Percentiles rank a stretch among this genome's conserved stretches.
phyloP scores from a whole-genome alignment of 176 grass and related monocot genomes.

The Phragmites australis region DNA sequence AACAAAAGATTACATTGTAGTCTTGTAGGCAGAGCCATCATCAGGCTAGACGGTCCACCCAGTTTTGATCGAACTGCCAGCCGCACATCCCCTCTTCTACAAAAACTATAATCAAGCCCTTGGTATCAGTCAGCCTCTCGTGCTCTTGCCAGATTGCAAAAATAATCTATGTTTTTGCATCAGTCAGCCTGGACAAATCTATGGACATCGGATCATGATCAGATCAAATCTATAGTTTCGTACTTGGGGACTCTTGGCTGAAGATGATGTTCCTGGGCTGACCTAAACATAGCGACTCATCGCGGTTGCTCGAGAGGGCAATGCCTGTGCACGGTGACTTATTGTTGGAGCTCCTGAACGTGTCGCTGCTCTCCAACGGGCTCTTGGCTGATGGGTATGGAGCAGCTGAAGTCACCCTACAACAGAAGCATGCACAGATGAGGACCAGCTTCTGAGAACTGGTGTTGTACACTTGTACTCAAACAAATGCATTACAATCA shows the following conservation, averaged over 20 bases:
- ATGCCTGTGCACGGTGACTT: constrained; percentile 64
- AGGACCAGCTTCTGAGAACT: constrained; percentile 25
- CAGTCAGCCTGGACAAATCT: constrained; percentile 41
- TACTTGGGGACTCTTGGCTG: constrained; percentile 50
- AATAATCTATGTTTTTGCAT: constrained; percentile 38
- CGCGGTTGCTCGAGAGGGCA: constrained; percentile 56
- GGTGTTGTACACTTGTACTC: too few relatives aligned
- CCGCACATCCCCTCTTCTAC: too few relatives aligned
- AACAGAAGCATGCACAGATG: constrained; percentile 17
- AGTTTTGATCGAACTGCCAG: too few relatives aligned
- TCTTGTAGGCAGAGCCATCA: too few relatives aligned
- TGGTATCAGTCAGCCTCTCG: too few relatives aligned
- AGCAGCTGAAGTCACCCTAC: constrained; percentile 52
- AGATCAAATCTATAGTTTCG: constrained; percentile 66
- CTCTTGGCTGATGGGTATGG: constrained; percentile 70
- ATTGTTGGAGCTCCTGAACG: constrained; percentile 46
- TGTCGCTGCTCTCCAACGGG: constrained; percentile 54
- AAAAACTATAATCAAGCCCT: too few relatives aligned
- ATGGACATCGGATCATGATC: constrained; percentile 36
- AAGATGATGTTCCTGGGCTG: constrained; percentile 61
- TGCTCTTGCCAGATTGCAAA: constrained; percentile 39
- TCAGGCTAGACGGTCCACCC: too few relatives aligned
- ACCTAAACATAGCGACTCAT: constrained; percentile 53
- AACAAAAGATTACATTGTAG: too few relatives aligned
- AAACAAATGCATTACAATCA: neutral